These are phyloP conservation scores for Camellia granthamiana DNA, from an alignment of 148 eudicot species.

Conservation along the genomic window DNA sequence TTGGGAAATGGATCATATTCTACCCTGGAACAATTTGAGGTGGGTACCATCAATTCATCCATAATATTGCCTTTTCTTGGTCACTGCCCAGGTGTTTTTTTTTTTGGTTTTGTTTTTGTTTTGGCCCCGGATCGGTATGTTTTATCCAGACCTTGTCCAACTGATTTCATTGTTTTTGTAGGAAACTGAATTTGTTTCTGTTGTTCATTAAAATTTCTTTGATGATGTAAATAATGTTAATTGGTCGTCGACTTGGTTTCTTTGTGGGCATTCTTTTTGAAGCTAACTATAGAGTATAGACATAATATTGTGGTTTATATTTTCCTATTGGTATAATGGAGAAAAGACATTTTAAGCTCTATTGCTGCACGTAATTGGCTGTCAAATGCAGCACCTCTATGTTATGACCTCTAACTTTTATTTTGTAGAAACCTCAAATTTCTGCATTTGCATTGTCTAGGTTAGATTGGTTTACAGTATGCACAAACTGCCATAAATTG, in stretches of 20 bases:
- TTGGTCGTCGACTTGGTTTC: not conserved
- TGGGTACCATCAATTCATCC: conserved; percentile 26
- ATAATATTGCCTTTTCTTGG: not conserved
- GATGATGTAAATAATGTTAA: not conserved
- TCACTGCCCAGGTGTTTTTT: not conserved
- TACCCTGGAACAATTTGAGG: conserved; percentile 83
- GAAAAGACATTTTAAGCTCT: not conserved
- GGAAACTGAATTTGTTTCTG: not conserved
- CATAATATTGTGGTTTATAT: not conserved
- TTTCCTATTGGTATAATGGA: not conserved
- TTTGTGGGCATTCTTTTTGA: not conserved
- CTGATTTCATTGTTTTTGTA: not conserved
- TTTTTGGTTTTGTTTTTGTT: too few relatives aligned
- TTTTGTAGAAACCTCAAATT: not conserved
- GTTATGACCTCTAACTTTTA: not conserved
- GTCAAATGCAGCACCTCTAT: not conserved
- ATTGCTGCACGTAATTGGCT: not conserved
- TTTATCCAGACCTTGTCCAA: not conserved
- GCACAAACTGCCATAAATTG: too few relatives aligned
- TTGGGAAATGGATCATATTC: conserved; percentile 65
- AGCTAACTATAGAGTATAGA: too few relatives aligned
- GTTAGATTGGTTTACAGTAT: not conserved
- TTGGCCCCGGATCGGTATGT: not conserved
- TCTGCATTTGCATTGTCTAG: not conserved
- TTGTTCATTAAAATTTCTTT: not conserved